Base-by-base conservation (phyloP, 1,284 basidiomycete species). In the Trichosporon coremiiforme region DNA sequence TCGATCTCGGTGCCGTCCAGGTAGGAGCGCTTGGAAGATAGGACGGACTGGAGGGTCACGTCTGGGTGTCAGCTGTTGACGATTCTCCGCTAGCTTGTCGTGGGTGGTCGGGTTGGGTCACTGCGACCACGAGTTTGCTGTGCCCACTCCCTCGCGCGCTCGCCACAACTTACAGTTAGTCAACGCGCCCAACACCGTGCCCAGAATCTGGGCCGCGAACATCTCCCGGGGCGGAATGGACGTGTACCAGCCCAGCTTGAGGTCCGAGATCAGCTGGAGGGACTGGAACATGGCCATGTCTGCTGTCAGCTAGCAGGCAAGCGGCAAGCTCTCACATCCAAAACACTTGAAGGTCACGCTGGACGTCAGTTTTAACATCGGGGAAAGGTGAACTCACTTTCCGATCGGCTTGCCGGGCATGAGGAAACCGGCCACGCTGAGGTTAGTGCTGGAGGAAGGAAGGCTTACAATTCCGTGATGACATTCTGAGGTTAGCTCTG, bases 401-500 rank as follows among this genome's bases (percentile, higher is more conserved):
- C 83, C 85, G 63, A 86, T 85, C 0, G 86, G 85, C 67, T 84
- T 84, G 4, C 86, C 86, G 1, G 86, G 86, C 77, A 85, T 83
- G 41, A 86, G 74, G 47, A 85, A 79, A 0, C 86, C 86, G 4
- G 84, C 84, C 0, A 85, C 82, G 66, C 82, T 83, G 65, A 1
- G 29, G 62, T 65, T 45, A 70, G 64, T 20, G 1, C 2, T 25
- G 22, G 8, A 35, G n/a, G 20, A 8, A 22, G 22, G 0, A 22
- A 25, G 10, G 22, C 80, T 76, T 33, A 82, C 82, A 85, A 85
- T 69, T 86, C 85, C 0, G 85, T 86, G 65, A 86, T 77, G 36
- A 86, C 85, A 68, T 84, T 84, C 77, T 82, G 41, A 8, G 2
- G 65, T 71, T 47, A 71, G 66, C 31, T 20, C 25, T 25, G 25